Evolutionary conservation across 495 filamentous ascomycete genomes (phyloP), one percentile per base, ranked within the genome.

Genomic region (Poronia punctata): DNA sequence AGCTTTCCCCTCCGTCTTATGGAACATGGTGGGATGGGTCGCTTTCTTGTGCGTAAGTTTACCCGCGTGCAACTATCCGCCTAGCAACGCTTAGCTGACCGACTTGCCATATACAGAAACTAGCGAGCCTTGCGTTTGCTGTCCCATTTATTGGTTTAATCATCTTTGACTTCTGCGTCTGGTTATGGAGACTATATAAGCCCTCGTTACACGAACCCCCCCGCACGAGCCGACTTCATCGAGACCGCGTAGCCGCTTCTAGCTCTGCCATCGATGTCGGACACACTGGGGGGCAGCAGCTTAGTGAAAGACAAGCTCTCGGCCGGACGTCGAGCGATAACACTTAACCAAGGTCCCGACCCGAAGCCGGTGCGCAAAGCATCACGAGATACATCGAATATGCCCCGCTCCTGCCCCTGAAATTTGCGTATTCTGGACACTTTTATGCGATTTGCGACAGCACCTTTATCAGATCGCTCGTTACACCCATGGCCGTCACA

Each of bases 401-500:
- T 8, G n/a, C 20, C 24, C 31, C 12, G 12, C 25, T 33, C 23
- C 18, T 42, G 19, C 9, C 26, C 30, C 38, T 45, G 21, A 11
- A 15, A 25, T 17, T 38, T 12, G 9, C 18, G 34, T 9, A 19
- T 21, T 21, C 15, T 6, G 6, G 14, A 12, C 17, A 7, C 16
- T 15, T 29, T 40, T 55, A 63, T 46, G 49, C 28, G 21, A 72
- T 61, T 49, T 68, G 63, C 9, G 62, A 57, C 15, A 96, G 52
- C 14, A 93, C 86, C 70, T 90, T 95, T 50, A 95, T 66, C 54
- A 97, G 60, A 70, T 97, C 93, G 23, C 76, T 78, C 7, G 85
- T 83, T 17, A 97, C 92, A 31, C 92, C 92, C 87, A 95, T 95
- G 19, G 92, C 92, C 23, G 92, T 97, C 24, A 96, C 88, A 19